These are phyloP conservation scores for Euphorbia peplus DNA, from an alignment of 345 rosid genomes.

Conservation along the genomic window DNA sequence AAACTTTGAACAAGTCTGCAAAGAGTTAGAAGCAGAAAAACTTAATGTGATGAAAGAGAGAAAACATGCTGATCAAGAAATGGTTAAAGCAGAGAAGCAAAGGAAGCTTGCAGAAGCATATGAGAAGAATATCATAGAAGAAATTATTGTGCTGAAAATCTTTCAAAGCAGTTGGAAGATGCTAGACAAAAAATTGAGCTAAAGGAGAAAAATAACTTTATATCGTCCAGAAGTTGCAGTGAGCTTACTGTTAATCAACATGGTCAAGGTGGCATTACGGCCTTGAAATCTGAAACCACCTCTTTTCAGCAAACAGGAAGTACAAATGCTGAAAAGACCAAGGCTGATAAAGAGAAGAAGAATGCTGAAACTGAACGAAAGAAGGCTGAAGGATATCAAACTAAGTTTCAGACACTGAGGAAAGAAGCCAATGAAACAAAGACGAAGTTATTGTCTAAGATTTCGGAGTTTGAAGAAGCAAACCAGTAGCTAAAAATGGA, in stretches of 20 bases:
- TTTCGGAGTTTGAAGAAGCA: conserved; percentile 37
- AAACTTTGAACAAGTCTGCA: conserved; percentile 40
- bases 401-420: conserved; percentile 24
- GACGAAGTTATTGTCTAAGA: conserved; percentile 47
- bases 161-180: conserved; percentile 35
- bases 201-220: conserved; percentile 25
- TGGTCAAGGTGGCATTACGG: conserved; percentile 40
- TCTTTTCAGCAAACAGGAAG: conserved; percentile 37
- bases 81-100: conserved; percentile 48
- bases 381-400: conserved; percentile 45
- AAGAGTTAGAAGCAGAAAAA: conserved; percentile 56
- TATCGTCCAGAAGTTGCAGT: conserved; percentile 16
- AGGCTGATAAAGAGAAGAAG: conserved; percentile 15
- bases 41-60: conserved; percentile 47
- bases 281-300: conserved; percentile 46
- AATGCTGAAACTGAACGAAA: conserved; percentile 26
- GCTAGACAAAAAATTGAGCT: conserved; percentile 32
- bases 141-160: conserved; percentile 38
- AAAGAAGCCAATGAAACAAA: conserved; percentile 51
- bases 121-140: conserved; percentile 43
- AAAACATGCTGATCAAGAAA: conserved; percentile 50
- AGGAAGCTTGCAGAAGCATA: conserved; percentile 52
- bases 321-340: conserved; percentile 17
- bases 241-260: neutral
- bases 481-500: conserved; percentile 48